Conservation (phyloP, 176 grass and related monocot species). For the Raddia distichophylla region DNA sequence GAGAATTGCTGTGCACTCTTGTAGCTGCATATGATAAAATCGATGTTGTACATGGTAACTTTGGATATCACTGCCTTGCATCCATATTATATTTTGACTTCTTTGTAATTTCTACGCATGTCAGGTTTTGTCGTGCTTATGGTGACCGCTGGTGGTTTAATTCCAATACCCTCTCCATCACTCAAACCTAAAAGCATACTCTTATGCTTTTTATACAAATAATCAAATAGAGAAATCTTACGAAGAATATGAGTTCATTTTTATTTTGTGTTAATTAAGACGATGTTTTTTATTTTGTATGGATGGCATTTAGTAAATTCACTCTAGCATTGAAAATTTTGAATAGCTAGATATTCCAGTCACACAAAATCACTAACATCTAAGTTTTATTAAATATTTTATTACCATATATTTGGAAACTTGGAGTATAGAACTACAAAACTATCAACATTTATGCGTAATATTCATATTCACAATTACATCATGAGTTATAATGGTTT, state of each 20-base stretch:
- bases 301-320: not conserved
- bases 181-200: not conserved
- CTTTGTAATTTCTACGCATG: not conserved
- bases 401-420: not conserved
- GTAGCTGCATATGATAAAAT: slow-evolving; percentile 66
- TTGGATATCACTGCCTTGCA: slow-evolving; percentile 29
- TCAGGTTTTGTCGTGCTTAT: slow-evolving; percentile 32
- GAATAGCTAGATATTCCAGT: not conserved
- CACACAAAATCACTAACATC: not conserved
- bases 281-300: slow-evolving; percentile 14
- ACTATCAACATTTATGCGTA: not conserved
- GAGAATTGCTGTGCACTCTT: slow-evolving; percentile 66
- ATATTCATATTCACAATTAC: not conserved
- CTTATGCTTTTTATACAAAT: not conserved
- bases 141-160: not conserved
- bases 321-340: slow-evolving; percentile 10
- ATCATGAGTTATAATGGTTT: slow-evolving; percentile 24
- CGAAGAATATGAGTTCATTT: not conserved
- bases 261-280: not conserved
- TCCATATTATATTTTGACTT: slow-evolving; percentile 11
- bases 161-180: not conserved
- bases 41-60: slow-evolving; percentile 64
- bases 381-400: not conserved
- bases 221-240: not conserved
- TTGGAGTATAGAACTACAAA: not conserved